Evolutionary conservation across 352 stramenopile genomes (phyloP), one percentile per base, ranked within the genome.

Genomic region (Phytophthora melonis): DNA sequence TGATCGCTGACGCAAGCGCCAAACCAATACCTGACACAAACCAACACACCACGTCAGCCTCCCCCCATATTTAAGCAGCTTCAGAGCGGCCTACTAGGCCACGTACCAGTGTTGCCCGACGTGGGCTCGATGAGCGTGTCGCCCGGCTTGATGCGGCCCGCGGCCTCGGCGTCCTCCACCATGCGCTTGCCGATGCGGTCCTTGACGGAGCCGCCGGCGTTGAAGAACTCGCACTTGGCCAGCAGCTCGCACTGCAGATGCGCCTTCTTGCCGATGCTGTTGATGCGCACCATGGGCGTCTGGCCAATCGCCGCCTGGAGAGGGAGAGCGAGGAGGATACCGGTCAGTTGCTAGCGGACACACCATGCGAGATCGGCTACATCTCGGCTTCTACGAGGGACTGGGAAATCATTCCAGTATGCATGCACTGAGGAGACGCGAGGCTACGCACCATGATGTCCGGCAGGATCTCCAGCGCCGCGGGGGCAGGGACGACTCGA

Each of bases 161-260:
- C 78, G 11, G 81, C 78, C 78, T 99, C 97, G 14, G 97, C 96
- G 64, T 98, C 94, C 64, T 98, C 87, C 18, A 98, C 81, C 93
- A 98, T 98, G 63, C 90, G 88, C 70, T 89, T 87, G 25, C 83
- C 95, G 54, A 98, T 98, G 14, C 91, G 83, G 72, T 97, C 89
- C 81, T 98, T 98, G 23, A 98, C 91, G 49, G 89, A 97, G 18
- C 92, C 92, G 36, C 94, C 93, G 16, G 94, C 90, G 74, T 99
- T 99, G 77, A 99, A 99, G 75, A 98, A 99, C 82, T 99, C 97
- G 80, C 94, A 99, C 79, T 99, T 99, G 55, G 88, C 96, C 34
- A 98, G 84, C 27, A 99, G 64, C 30, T 98, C 94, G 77, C 92
- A 98, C 69, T 97, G 83, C 16, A 97, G 58, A 60, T 89, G 83